Evolutionary conservation across 1,139 yeast genomes (phyloP), one percentile per base, ranked within the genome.

Genomic region (Sugiyamaella novakii): DNA sequence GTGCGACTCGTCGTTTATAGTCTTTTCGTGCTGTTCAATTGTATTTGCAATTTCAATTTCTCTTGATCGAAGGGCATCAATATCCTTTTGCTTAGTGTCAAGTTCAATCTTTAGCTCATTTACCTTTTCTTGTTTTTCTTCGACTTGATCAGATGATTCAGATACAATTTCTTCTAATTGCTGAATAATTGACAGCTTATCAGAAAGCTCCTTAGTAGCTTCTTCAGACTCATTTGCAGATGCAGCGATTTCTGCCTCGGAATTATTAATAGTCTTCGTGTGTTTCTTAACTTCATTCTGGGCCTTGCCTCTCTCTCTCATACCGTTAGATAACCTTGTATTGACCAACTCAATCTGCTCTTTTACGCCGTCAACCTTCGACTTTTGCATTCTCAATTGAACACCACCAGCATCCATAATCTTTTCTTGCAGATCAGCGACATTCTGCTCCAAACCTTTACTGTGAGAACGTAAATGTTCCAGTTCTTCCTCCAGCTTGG

Each of bases 331-430:
- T n/a, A 81, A 73, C 57, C 80, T 82, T 36, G 80, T 81, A 29
- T 70, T 73, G 18, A 81, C 69, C 17, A 85, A 77, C 51, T 84
- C 87, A 38, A 87, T 77, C 59, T 81, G 79, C 59, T 86, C 88
- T 43, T 75, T 74, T 33, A 86, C 73, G 1, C 94, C 84, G 59
- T 83, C 92, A 10, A 92, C 96, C 60, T 82, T 85, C 1, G 94
- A 79, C 57, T 82, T 86, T 61, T 89, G 96, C 54, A 86, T 68
- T 50, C 91, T 81, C 56, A 92, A 74, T 55, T 83, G 83, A 10
- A 87, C 84, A 56, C 99, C 99, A 47, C 99, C 98, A 47, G 89
- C 85, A 52, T 86, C 84, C 87, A 91, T 81, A 30, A 94, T 87
- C 62, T 83, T 77, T 50, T 83, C 87, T 59, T 88, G 91, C 5